phyloP scores from a whole-genome alignment of 148 eudicot genomes.

The Chenopodium suecicum region DNA sequence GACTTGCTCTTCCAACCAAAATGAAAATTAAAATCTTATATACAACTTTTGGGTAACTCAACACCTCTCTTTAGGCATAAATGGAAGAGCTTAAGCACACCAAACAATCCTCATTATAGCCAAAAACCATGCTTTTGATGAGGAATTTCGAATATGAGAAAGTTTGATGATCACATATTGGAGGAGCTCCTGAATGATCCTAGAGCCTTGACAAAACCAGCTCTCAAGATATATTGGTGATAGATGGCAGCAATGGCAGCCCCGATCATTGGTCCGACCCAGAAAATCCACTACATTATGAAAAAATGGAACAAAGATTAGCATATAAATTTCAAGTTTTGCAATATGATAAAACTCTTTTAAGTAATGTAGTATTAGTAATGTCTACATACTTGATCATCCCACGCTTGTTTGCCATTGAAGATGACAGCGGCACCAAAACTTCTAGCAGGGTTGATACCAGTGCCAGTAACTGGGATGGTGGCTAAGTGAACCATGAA shows the following conservation, averaged over 20 bases:
- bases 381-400: conserved; percentile 37
- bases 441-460: conserved; percentile 53
- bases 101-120: background rate
- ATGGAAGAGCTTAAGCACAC: background rate
- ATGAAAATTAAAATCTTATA: conserved; percentile 8
- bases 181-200: conserved; percentile 47
- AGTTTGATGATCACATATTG: conserved; percentile 9
- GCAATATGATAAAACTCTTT: background rate
- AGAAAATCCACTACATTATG: conserved; percentile 49
- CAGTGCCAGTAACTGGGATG: conserved; percentile 42
- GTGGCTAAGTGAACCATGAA: conserved; percentile 49
- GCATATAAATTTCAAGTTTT: background rate
- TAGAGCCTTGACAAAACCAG: conserved; percentile 40
- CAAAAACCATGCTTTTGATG: background rate
- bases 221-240: conserved; percentile 45
- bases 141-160: background rate
- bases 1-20: conserved; percentile 18
- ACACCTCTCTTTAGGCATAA: conserved; percentile 1
- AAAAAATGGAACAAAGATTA: conserved; percentile 2
- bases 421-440: conserved; percentile 49
- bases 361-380: background rate
- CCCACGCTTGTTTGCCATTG: conserved; percentile 40
- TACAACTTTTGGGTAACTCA: conserved; percentile 19
- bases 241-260: conserved; percentile 56
- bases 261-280: conserved; percentile 60